Percentiles rank a stretch among this genome's conserved stretches.
Evolutionary conservation across 2,329 filamentous ascomycete species (phyloP).

Genomic region (Aspergillus brunneoviolaceus): DNA sequence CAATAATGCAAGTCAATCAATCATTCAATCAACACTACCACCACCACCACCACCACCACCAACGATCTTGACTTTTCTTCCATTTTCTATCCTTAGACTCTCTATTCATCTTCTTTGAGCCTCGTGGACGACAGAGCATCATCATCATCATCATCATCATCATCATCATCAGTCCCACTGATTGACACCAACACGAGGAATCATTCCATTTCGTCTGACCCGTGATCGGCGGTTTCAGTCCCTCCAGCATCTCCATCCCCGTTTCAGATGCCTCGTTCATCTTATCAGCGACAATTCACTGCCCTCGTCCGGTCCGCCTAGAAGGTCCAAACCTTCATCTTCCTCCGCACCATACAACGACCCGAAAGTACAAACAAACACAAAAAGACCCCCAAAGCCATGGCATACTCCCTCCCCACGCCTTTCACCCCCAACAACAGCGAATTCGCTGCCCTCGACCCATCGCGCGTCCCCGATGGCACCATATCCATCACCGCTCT

Average conservation of each 20-base stretch:
- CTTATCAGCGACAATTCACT: conserved; percentile 1
- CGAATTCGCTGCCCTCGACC: conserved; percentile 34
- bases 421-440: conserved; percentile 33
- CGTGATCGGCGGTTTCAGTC: conserved; percentile 1
- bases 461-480: conserved; percentile 26
- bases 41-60: not conserved
- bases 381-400: not conserved
- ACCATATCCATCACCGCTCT: conserved; percentile 57
- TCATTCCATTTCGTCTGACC: not conserved
- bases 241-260: not conserved
- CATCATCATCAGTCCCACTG: no score
- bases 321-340: not conserved
- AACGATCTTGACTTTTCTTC: not conserved
- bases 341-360: not conserved
- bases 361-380: not conserved
- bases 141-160: not conserved
- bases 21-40: not conserved
- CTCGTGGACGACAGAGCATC: not conserved
- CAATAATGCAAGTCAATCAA: not conserved
- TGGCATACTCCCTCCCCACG: conserved; percentile 18
- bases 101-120: not conserved
- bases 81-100: not conserved
- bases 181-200: no score
- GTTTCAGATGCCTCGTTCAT: not conserved
- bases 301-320: conserved; percentile 8